Base-by-base conservation (phyloP, 306 rosid genomes). In the Herpetospermum pedunculosum region DNA sequence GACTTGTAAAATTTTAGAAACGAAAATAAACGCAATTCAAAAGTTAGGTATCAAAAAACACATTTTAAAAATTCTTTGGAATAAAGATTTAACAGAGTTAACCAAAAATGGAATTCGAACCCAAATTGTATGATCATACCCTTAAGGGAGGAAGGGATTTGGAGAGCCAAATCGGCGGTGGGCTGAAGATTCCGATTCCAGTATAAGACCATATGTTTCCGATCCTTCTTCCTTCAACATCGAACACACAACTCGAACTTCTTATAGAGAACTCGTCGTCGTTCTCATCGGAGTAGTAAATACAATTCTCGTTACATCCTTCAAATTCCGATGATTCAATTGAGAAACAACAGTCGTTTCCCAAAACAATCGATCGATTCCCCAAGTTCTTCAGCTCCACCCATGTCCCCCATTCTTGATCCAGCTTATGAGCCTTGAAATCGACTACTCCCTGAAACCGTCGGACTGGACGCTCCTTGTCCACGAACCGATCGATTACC, bases 401-500 rank as follows among this genome's bases (percentile, higher is more conserved):
- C 88, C 86, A 86, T 70, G 58, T 50, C 0, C 87, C 79, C 83
- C 81, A 53, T 34, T 86, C 86, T 43, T 80, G 80, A 71, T 76
- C 86, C 43, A 86, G 67, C 79, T 78, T 86, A 57, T 74, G 76
- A 41, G 78, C 88, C 73, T 83, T 87, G 78, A 93, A 90, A 62
- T 55, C 75, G 3, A 76, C 84, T 1, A 80, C 83, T 16, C n/a
- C n/a, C n/a, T n/a, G n/a, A n/a, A n/a, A n/a, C 5, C 44, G 44
- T 71, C 43, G 73, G 23, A 53, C 19, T 30, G 63, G 2, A 48
- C 76, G 76, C 16, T 75, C 84, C 43, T 52, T 44, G 1, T 74
- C 84, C 11, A 72, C 49, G 78, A 67, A 87, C 34, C 89, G 83
- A 71, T 91, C 97, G 35, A 91, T 83, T 15, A 93, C 88, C 52